These are phyloP conservation scores for Vachellia pachyceras DNA, from an alignment of 306 rosid species.

Conservation along the genomic window DNA sequence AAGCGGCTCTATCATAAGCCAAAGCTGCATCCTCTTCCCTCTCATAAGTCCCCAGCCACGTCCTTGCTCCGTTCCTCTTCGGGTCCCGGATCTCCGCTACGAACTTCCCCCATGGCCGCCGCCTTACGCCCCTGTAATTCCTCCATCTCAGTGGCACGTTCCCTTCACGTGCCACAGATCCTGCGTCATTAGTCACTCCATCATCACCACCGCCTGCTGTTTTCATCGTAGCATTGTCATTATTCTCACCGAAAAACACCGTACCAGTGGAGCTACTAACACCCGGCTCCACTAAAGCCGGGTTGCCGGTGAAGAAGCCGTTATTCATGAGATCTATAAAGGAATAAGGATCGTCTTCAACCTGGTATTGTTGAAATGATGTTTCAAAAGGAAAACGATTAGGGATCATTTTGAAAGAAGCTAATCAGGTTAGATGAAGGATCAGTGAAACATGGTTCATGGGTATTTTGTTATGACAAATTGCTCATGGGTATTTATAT, in stretches of 20 bases:
- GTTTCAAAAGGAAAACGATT: not conserved
- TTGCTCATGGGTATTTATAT: too few species aligned
- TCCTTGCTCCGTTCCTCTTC: constrained; percentile 55
- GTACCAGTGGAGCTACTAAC: not conserved
- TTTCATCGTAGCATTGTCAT: too few species aligned
- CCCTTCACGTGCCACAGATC: not conserved
- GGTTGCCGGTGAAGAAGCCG: not conserved
- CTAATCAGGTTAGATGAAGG: not conserved
- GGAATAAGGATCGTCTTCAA: not conserved
- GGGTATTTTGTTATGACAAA: too few species aligned
- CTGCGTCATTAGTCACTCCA: not conserved
- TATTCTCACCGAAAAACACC: not conserved
- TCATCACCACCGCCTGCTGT: not conserved
- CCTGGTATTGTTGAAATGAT: not conserved
- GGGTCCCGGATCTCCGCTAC: constrained; percentile 56
- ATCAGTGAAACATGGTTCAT: not conserved
- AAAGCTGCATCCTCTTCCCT: constrained; percentile 61
- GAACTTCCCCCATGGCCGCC: constrained; percentile 61
- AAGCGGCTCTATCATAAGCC: constrained; percentile 78
- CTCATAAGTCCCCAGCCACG: constrained; percentile 73
- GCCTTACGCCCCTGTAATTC: constrained; percentile 54
- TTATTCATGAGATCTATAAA: not conserved
- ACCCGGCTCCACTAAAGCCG: not conserved
- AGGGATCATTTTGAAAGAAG: not conserved
- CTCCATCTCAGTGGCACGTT: constrained; percentile 1